Base-by-base conservation (phyloP, 345 rosid species). In the Dimocarpus longan region DNA sequence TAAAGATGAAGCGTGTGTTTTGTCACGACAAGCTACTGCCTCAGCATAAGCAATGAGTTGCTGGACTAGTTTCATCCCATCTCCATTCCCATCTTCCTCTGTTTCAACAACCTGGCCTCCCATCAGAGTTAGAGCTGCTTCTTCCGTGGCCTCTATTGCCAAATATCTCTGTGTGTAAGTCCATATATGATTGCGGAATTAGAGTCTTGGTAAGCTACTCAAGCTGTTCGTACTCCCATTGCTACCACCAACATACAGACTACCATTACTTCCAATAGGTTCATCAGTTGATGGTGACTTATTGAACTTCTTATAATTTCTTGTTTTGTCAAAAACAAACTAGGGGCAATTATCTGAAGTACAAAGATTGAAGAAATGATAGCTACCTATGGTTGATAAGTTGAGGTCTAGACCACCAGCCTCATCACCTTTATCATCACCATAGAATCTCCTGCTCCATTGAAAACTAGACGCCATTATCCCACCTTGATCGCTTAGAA, bases 11-110 rank as follows among this genome's bases (percentile, higher is more conserved):
- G 90, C 89, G 28, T 81, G 82, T 22, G 75, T 26, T 72, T 85
- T 89, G 78, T 91, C 88, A 0, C 86, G 83, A n/a, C 89, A 89
- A 69, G 90, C 91, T 78, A 89, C 91, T 18, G 91, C 94, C 80
- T 86, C 90, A 0, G 91, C 89, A 52, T 90, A 89, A 44, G 89
- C 81, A 8, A 85, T 79, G 65, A 89, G 92, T 62, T 84, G 94
- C 68, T 86, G 85, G 2, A 89, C 87, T 3, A 91, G 78, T 76
- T 76, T 88, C 90, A 81, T 86, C 68, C 81, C 85, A 52, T 87
- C 86, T 64, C 39, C 75, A 9, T 60, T 69, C 3, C 74, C 79
- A 62, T 77, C 82, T 50, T 84, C 87, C 64, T 59, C 48, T 4
- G 6, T 21, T 72, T 80, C 86, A 1, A 37, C 56, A 66, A 46